Conservation (phyloP, 306 rosid species). For the Potentilla sterilis region DNA sequence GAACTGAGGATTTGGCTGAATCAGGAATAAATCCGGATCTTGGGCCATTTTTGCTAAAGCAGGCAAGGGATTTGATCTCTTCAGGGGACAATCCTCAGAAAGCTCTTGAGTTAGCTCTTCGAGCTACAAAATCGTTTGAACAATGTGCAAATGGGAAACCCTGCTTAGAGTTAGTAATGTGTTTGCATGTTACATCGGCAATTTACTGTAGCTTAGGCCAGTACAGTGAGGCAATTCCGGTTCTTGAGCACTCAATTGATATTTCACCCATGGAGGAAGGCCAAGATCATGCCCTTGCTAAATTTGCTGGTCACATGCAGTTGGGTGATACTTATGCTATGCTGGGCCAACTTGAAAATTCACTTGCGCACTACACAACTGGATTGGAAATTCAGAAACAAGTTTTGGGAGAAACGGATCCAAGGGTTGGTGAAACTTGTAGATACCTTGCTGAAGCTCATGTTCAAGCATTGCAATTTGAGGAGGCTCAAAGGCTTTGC, state of each 20-base stretch:
- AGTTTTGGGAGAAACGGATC: constrained; percentile 77
- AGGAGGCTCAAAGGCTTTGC: constrained; percentile 80
- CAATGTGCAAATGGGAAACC: constrained; percentile 53
- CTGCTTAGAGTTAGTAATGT: constrained; percentile 78
- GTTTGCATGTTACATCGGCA: constrained; percentile 77
- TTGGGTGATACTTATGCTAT: constrained; percentile 88
- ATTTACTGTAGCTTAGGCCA: constrained; percentile 74
- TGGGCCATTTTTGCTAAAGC: constrained; percentile 71
- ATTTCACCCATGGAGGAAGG: constrained; percentile 66
- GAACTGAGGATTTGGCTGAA: constrained; percentile 31
- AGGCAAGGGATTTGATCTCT: constrained; percentile 77
- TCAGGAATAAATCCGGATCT: constrained; percentile 48
- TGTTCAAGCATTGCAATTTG: constrained; percentile 80
- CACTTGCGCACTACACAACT: constrained; percentile 61
- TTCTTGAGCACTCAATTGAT: constrained; percentile 65
- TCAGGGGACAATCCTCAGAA: constrained; percentile 57
- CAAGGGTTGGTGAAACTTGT: constrained; percentile 85
- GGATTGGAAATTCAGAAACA: constrained; percentile 79
- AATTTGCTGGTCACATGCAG: constrained; percentile 93
- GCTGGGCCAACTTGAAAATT: constrained; percentile 84
- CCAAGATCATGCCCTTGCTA: constrained; percentile 71
- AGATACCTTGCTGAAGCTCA: constrained; percentile 93
- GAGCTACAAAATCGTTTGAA: constrained; percentile 67
- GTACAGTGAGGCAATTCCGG: constrained; percentile 69
- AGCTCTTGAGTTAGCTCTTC: constrained; percentile 79